phyloP scores from a whole-genome alignment of 441 rosid species.

The Geranium incanum region DNA sequence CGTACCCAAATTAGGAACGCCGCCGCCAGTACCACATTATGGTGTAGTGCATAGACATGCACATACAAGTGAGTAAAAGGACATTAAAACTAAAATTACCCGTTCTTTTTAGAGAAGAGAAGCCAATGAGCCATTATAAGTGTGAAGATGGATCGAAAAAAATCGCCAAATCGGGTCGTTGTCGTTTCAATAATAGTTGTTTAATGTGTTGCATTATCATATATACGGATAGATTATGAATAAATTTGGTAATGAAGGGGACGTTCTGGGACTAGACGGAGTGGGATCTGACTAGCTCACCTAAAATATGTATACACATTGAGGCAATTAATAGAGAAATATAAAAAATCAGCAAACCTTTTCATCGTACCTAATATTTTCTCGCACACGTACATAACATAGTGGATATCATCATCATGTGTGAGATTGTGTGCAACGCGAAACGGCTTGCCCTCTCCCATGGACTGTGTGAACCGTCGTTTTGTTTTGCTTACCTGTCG shows the following conservation, averaged over 20 bases:
- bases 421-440: conserved; percentile 11
- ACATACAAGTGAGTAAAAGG: no score
- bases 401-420: background rate
- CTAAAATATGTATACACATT: background rate
- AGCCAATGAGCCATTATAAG: no score
- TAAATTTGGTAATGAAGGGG: conserved; percentile 38
- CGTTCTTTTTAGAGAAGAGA: no score
- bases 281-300: conserved; percentile 37
- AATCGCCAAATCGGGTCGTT: conserved; percentile 16
- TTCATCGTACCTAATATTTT: background rate
- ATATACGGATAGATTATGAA: conserved; percentile 7
- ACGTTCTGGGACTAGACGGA: conserved; percentile 16
- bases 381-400: background rate
- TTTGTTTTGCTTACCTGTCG: no score
- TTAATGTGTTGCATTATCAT: background rate
- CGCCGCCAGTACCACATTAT: no score
- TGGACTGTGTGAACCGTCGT: no score
- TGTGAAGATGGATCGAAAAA: no score
- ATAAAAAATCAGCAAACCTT: background rate
- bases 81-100: background rate
- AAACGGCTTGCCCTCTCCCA: conserved; percentile 15
- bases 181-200: conserved; percentile 21
- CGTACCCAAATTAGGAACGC: no score
- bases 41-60: no score
- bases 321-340: background rate